Evolutionary conservation across 2,329 filamentous ascomycete species (phyloP), one percentile per base, ranked within the genome.

Genomic region (Nigrospora osmanthi): DNA sequence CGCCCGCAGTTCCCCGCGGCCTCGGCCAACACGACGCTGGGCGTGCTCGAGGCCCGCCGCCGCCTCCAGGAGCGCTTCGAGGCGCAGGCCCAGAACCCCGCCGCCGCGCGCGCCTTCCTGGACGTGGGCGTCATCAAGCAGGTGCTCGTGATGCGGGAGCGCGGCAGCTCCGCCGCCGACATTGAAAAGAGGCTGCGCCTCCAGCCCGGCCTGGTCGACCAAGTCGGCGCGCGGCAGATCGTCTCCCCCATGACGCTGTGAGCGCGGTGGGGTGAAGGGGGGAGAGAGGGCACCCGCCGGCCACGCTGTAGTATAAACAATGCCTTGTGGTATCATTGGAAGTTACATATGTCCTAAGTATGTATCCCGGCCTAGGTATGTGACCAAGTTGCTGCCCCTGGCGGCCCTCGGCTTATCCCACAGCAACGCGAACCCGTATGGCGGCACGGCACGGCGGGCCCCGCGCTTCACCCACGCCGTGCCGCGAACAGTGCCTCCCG

Each of bases 131-230:
- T 69, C 15, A 54, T 79, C 14, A 62, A 69, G 35, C 69, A 75
- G 45, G 65, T 69, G 9, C 58, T 79, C 15, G 54, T 66, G 14
- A 52, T 78, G 53, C 65, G 68, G 17, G 63, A 65, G 13, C 57
- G 57, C 12, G 75, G 74, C 0, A 42, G 63, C 4, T 47, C 60
- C 0, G 49, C 61, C 0, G 51, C 47, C 1, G 67, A 68, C 2
- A 74, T 80, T 35, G 76, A 80, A 62, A 50, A 55, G 39, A 61
- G 60, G 37, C 54, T 80, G 28, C 54, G 66, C 36, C 61, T 80
- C 17, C 68, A 66, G 52, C 55, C 53, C 2, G 74, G 75, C 1
- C 56, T 76, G 1, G 60, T 78, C 37, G 58, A 52, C 17, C 68
- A 61, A 47, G 53, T 80, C 16, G 76, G 75, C 0, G 62, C 59